phyloP scores from a whole-genome alignment of 2,329 filamentous ascomycete species.

The Talaromyces sp. region DNA sequence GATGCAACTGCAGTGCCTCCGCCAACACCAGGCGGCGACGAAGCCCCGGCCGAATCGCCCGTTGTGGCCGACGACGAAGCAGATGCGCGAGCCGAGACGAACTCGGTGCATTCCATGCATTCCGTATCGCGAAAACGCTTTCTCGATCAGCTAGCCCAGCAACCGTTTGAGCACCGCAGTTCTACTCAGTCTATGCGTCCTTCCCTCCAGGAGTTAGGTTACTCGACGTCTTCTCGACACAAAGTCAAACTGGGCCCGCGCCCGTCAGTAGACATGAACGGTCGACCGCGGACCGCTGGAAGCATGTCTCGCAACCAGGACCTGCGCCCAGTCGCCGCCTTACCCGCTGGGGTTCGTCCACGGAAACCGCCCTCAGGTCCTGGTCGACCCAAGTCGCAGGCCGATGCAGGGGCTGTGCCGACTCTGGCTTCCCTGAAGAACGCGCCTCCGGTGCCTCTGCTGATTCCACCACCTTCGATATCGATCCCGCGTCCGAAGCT shows the following conservation, averaged over 20 bases:
- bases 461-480: conserved; percentile 33
- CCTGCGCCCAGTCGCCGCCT: conserved; percentile 66
- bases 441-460: conserved; percentile 32
- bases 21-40: conserved; percentile 11
- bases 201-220: conserved; percentile 39
- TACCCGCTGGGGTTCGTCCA: conserved; percentile 74
- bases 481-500: conserved; percentile 27
- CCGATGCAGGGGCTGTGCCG: conserved; percentile 24
- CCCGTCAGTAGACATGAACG: conserved; percentile 60
- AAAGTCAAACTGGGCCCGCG: conserved; percentile 88
- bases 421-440: conserved; percentile 20
- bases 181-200: conserved; percentile 39
- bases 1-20: conserved; percentile 30
- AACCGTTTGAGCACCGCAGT: conserved; percentile 29
- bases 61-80: conserved; percentile 5
- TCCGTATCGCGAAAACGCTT: conserved; percentile 20
- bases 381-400: conserved; percentile 40
- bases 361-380: conserved; percentile 44
- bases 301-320: conserved; percentile 38
- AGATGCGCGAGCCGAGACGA: conserved; percentile 16
- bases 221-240: conserved; percentile 33
- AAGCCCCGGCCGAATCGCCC: conserved; percentile 7
- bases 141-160: conserved; percentile 30
- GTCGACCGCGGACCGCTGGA: conserved; percentile 56
- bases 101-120: conserved; percentile 21